phyloP scores from a whole-genome alignment of 2,329 filamentous ascomycete species.

The Aspergillus flavus region DNA sequence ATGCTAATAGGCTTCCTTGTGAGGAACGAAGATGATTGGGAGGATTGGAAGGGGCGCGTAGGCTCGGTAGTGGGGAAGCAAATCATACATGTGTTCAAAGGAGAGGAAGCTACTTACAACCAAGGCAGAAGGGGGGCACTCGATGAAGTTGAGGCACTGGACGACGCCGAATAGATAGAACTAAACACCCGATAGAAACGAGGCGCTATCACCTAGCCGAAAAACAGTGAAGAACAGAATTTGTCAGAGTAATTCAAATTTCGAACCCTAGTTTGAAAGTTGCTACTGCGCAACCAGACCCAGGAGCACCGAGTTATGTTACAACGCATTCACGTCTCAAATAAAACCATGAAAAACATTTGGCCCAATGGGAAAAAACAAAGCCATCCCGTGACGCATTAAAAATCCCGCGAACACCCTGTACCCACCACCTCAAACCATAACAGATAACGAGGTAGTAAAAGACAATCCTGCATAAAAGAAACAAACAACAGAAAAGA shows the following conservation, averaged over 20 bases:
- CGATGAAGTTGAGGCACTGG: slow-evolving; percentile 87
- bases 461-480: slow-evolving; percentile 57
- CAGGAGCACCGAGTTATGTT: slow-evolving; percentile 47
- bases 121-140: slow-evolving; percentile 72
- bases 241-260: slow-evolving; percentile 24
- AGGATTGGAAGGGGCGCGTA: slow-evolving; percentile 76
- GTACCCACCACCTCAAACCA: slow-evolving; percentile 48
- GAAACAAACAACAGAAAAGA: slow-evolving; percentile 61
- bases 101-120: slow-evolving; percentile 58
- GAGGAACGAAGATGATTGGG: slow-evolving; percentile 78
- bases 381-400: slow-evolving; percentile 53
- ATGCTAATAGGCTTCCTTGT: slow-evolving; percentile 97
- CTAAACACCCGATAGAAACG: too few species aligned
- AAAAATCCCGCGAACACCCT: slow-evolving; percentile 50
- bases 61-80: slow-evolving; percentile 76
- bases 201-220: not conserved
- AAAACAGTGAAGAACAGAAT: not conserved
- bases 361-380: slow-evolving; percentile 44
- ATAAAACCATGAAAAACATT: slow-evolving; percentile 46
- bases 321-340: slow-evolving; percentile 48
- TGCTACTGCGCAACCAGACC: slow-evolving; percentile 32
- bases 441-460: slow-evolving; percentile 45
- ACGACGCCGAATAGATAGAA: slow-evolving; percentile 58
- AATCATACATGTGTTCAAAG: slow-evolving; percentile 78
- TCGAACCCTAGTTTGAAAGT: slow-evolving; percentile 41